These are phyloP conservation scores for Magnaporthales sp. DNA, from an alignment of 2,329 filamentous ascomycete species.

Conservation along the genomic window DNA sequence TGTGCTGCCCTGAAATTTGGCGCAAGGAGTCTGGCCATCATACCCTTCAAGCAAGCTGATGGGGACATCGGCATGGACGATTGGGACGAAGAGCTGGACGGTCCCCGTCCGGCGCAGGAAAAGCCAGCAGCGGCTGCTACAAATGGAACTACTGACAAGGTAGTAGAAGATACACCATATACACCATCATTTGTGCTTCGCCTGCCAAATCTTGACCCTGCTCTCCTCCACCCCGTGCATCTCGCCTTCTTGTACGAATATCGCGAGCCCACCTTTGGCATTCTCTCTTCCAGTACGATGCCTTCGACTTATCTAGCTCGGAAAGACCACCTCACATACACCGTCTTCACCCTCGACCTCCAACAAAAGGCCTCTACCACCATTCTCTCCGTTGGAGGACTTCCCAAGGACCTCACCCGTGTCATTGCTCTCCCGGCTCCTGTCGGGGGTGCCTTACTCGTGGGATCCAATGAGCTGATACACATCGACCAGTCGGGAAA, in stretches of 20 bases:
- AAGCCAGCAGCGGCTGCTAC: slow-evolving; percentile 22
- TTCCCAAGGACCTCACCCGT: slow-evolving; percentile 80
- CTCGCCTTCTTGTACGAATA: slow-evolving; percentile 94
- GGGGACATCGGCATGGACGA: slow-evolving; percentile 89
- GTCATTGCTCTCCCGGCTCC: slow-evolving; percentile 78
- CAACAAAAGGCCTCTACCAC: slow-evolving; percentile 90
- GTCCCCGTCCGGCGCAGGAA: slow-evolving; percentile 46
- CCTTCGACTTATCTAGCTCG: slow-evolving; percentile 72
- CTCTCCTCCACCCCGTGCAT: slow-evolving; percentile 80
- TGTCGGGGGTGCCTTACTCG: slow-evolving; percentile 77
- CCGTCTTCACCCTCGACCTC: slow-evolving; percentile 90
- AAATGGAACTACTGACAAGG: slow-evolving; percentile 36
- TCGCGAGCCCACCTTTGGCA: slow-evolving; percentile 92
- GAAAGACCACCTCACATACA: slow-evolving; percentile 81
- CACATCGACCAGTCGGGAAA: slow-evolving; percentile 96
- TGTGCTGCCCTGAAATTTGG: slow-evolving; percentile 95
- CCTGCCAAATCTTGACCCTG: slow-evolving; percentile 79
- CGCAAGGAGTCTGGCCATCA: slow-evolving; percentile 76
- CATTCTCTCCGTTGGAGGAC: slow-evolving; percentile 73
- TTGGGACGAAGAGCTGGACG: slow-evolving; percentile 77
- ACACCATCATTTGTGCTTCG: slow-evolving; percentile 87
- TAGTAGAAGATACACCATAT: slow-evolving; percentile 63
- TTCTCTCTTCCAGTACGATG: slow-evolving; percentile 69
- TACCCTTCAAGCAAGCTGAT: slow-evolving; percentile 80
- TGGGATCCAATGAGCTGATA: slow-evolving; percentile 85